Evolutionary conservation across 1,139 yeast species (phyloP), one percentile per base, ranked within the genome.

Genomic region (Blastobotrys elegans): DNA sequence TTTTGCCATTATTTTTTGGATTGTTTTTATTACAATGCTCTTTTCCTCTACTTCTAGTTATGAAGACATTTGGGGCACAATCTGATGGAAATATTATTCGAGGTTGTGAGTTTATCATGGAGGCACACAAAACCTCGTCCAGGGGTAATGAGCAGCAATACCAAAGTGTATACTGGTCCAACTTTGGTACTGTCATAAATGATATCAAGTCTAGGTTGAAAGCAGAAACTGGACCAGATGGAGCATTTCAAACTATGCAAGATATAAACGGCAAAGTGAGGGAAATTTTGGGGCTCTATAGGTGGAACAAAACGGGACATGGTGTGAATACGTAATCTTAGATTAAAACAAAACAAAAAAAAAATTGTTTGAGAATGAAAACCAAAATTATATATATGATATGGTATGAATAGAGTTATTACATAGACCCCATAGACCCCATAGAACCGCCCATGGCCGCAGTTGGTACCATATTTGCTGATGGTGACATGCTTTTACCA

Each of bases 261-360:
- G 39, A 35, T 21, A 35, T 35, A 5, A 11, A 35, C 16, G 17
- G 21, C 39, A 35, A 35, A 21, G 16, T 18, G 14, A 8, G 39
- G 3, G 27, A 35, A 14, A 35, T 35, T 20, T 7, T 35, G 14
- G 39, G 39, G 14, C 10, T 35, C n/a, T 35, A 35, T 16, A 8
- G 39, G 27, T 35, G 39, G 39, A 35, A 35, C 39, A 35, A 35
- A 18, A 35, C 39, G 3, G 39, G 39, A 5, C 39, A 35, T 35
- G 39, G 39, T 5, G 27, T 35, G 17, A 35, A 35, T 18, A 16
- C 36, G 22, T 33, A 17, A 33, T 6, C 10, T 24, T 24, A 11
- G 11, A 26, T 26, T n/a, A n/a, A n/a, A n/a, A n/a, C n/a, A n/a
- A n/a, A n/a, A n/a, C n/a, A n/a, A n/a, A n/a, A n/a, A n/a, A n/a